These are phyloP conservation scores for Cyberlindnera euphorbiiphila DNA, from an alignment of 805 yeast genomes.

Conservation along the genomic window DNA sequence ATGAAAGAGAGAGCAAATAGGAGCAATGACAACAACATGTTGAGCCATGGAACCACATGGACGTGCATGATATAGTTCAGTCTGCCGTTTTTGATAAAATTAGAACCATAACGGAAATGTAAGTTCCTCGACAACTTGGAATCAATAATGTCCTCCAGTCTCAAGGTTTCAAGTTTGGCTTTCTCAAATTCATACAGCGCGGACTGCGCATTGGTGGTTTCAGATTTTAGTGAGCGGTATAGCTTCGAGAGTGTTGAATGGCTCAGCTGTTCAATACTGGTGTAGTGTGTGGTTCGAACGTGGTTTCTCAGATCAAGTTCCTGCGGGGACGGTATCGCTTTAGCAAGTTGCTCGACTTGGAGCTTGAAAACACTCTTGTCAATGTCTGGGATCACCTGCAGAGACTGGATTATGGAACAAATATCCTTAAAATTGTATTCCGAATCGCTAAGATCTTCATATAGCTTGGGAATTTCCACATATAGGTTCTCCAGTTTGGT, in stretches of 20 bases:
- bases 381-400: conserved; percentile 31
- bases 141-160: conserved; percentile 54
- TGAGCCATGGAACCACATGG: conserved; percentile 42
- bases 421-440: conserved; percentile 60
- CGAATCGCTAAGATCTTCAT: conserved; percentile 62
- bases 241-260: conserved; percentile 46
- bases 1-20: conserved; percentile 45
- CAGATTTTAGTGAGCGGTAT: conserved; percentile 47
- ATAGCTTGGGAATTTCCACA: conserved; percentile 49
- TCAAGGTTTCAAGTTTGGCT: conserved; percentile 44
- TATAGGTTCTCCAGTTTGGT: conserved; percentile 39
- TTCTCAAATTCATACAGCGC: conserved; percentile 54
- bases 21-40: conserved; percentile 40
- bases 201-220: conserved; percentile 50
- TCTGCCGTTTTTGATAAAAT: conserved; percentile 36
- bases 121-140: conserved; percentile 35
- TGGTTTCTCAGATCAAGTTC: conserved; percentile 23
- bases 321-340: conserved; percentile 15
- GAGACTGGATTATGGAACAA: conserved; percentile 51
- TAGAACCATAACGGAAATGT: conserved; percentile 28
- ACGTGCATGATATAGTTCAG: conserved; percentile 39
- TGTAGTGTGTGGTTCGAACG: conserved; percentile 24
- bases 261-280: conserved; percentile 27
- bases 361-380: conserved; percentile 18
- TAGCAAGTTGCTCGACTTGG: conserved; percentile 14